phyloP scores from a whole-genome alignment of 306 rosid genomes.

The Hylodesmum podocarpum region DNA sequence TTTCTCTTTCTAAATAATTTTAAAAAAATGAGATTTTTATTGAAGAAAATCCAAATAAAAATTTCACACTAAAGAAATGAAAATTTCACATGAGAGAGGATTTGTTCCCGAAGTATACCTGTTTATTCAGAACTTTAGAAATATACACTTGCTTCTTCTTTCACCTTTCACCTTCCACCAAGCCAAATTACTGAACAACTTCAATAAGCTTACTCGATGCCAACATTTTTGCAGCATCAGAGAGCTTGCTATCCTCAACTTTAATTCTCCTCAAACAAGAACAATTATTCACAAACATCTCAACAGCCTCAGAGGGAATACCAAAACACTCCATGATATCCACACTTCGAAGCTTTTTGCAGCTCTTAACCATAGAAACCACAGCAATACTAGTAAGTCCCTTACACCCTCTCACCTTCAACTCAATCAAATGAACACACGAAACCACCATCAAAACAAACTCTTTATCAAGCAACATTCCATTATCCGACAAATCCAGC shows the following conservation, averaged over 20 bases:
- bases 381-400: constrained; percentile 47
- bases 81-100: too few species aligned
- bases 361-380: constrained; percentile 51
- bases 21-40: too few species aligned
- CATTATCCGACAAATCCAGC: constrained; percentile 77
- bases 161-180: constrained; percentile 17
- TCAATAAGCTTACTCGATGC: constrained; percentile 58
- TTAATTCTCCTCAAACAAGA: constrained; percentile 52
- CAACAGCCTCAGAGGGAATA: constrained; percentile 52
- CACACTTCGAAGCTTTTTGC: constrained; percentile 59
- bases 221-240: constrained; percentile 51
- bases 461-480: constrained; percentile 74
- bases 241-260: constrained; percentile 71
- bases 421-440: constrained; percentile 52
- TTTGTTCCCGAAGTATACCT: constrained; percentile 34
- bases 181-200: constrained; percentile 39
- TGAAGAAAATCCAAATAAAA: too few species aligned
- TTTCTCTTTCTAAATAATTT: too few species aligned
- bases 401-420: constrained; percentile 77
- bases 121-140: constrained; percentile 35
- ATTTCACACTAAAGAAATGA: too few species aligned
- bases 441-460: constrained; percentile 69
- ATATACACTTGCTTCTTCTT: constrained; percentile 22
- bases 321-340: constrained; percentile 67
- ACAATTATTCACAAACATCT: constrained; percentile 50